Conservation (phyloP, 2,329 filamentous ascomycete species). For the Hymenoscyphus albidus region DNA sequence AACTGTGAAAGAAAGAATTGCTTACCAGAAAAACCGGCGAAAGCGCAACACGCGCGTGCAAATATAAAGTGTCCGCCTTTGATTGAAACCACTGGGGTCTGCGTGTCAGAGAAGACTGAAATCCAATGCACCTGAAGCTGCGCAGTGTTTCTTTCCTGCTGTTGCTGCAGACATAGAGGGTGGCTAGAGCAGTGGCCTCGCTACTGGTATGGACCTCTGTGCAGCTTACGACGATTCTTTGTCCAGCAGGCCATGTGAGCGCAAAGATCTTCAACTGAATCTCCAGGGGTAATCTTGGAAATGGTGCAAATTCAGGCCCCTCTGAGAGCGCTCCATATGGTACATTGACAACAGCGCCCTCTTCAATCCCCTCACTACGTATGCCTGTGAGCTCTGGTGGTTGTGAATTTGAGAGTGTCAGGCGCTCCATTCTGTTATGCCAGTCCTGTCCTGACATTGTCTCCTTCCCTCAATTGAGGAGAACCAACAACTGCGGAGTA, state of each 20-base stretch:
- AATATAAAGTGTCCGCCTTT: neutral
- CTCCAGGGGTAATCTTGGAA: too few species aligned
- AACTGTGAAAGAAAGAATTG: neutral
- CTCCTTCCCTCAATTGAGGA: conserved; percentile 13
- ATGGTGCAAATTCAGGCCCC: too few species aligned
- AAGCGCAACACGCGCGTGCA: neutral
- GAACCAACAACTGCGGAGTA: conserved; percentile 18
- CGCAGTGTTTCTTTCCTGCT: neutral
- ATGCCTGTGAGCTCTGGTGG: too few species aligned
- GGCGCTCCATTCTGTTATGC: neutral
- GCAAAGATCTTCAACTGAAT: too few species aligned
- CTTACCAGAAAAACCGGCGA: neutral
- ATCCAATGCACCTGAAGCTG: neutral
- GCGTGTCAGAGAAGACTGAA: neutral
- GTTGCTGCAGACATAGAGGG: neutral
- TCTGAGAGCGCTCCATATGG: too few species aligned
- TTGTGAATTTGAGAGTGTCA: too few species aligned
- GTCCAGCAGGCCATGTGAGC: too few species aligned
- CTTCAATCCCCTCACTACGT: too few species aligned
- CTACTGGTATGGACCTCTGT: neutral
- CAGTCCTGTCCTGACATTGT: neutral
- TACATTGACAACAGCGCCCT: too few species aligned
- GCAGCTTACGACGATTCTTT: neutral
- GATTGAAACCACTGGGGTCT: neutral
- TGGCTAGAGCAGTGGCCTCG: neutral